Base-by-base conservation (phyloP, 371 early-diverging fungal genomes). In the Rhizopus delemar region DNA sequence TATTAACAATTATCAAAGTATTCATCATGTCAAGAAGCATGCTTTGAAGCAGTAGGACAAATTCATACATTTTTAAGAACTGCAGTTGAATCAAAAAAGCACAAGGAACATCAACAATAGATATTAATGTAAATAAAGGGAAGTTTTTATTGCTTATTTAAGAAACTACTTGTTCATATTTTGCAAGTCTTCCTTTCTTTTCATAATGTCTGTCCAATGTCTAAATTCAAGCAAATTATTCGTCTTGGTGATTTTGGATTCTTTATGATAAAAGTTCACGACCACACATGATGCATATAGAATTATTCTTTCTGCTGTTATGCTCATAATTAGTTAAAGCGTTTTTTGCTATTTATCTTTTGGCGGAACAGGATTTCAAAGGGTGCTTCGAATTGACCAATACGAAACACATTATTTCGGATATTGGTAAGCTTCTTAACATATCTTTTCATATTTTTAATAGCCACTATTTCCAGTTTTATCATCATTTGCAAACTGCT, bases 251-350 rank as follows among this genome's bases (percentile, higher is more conserved):
- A 53, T 41, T 80, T 81, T 8, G 86, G 84, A 31, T 74, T 74
- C 56, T 80, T 82, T 55, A 85, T 57, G 48, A 81, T 74, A 53
- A 82, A 51, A 86, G 85, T 65, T 86, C 87, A 38, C 87, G 86
- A 70, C 85, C 87, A 62, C 82, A 82, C 87, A 86, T 86, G 45
- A 82, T 76, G 59, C 81, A 82, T 5, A 83, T 75, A 36, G 76
- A 60, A 48, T 75, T 75, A n/a, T 62, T 54, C 3, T 52, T 53
- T 38, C 65, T 64, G 49, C 68, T 68, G 13, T 53, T 66, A 41
- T 68, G 68, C 2, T 58, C 57, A 31, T 46, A 8, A 8, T 12
- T 16, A 6, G 4, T 1, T 28, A 0, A 34, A 34, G 36, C 50
- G 11, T 15, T 43, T 43, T 22, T 22, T 22, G 22, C 2, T 22